A percentile compares a stretch with the other conserved stretches of the same genome.
Conservation (phyloP, 495 filamentous ascomycete species). For the Apiosordaria backusii region DNA sequence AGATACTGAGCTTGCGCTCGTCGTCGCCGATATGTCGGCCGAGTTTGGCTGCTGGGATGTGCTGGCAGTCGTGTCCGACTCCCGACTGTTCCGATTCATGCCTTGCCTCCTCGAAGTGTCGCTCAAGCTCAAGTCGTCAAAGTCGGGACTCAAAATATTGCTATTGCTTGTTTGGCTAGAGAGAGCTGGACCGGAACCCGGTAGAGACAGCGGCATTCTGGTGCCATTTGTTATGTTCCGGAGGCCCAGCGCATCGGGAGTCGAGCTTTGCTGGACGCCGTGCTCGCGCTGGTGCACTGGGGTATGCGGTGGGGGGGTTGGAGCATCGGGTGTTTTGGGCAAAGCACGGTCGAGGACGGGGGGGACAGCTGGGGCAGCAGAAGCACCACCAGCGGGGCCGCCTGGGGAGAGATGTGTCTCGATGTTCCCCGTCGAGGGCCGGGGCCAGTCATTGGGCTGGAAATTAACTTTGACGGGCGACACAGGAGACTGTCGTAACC, state of each 20-base stretch:
- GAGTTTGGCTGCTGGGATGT: constrained; percentile 43
- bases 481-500: constrained; percentile 36
- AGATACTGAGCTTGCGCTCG: constrained; percentile 49
- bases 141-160: constrained; percentile 24
- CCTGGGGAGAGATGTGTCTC: constrained; percentile 28
- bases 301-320: constrained; percentile 38
- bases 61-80: constrained; percentile 46
- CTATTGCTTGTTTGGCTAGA: not conserved
- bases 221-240: constrained; percentile 7
- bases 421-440: constrained; percentile 42
- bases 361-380: constrained; percentile 3
- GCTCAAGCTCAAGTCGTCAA: constrained; percentile 33
- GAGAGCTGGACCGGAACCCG: constrained; percentile 3
- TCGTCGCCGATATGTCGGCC: constrained; percentile 44
- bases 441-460: constrained; percentile 40
- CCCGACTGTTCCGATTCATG: constrained; percentile 44
- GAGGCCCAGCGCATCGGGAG: constrained; percentile 9
- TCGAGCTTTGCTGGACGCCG: constrained; percentile 1
- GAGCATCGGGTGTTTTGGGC: constrained; percentile 36
- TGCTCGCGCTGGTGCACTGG: constrained; percentile 26
- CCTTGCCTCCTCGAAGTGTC: constrained; percentile 32
- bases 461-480: constrained; percentile 44
- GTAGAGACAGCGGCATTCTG: constrained; percentile 18
- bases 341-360: constrained; percentile 29
- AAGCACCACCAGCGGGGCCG: constrained; percentile 9